Base-by-base conservation (phyloP, 2,329 filamentous ascomycete genomes). In the Golovinomyces cichoracearum region DNA sequence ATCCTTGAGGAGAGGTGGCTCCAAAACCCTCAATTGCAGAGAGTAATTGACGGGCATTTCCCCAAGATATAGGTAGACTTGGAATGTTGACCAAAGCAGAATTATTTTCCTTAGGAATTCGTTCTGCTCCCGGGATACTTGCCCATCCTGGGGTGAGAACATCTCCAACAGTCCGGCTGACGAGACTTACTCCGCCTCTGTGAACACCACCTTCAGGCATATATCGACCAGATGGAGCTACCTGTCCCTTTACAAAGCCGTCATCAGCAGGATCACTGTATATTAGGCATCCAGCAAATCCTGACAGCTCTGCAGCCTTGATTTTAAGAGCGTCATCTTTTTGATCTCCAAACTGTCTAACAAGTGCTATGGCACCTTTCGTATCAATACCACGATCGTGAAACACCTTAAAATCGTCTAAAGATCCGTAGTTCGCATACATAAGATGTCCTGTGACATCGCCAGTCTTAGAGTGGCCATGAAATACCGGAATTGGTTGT, bases 191-290 rank as follows among this genome's bases (percentile, higher is more conserved):
- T 4, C 76, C 73, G 3, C 80, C 86, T 58, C 88, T 72, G 61
- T 90, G 83, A 2, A 94, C 81, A 42, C 78, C 81, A 58, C 90
- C 83, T 1, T 72, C 70, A 0, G 86, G 83, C 73, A 88, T 80
- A 63, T 71, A 92, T 22, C 76, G 74, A 31, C 85, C 86, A 22
- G 80, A 68, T 0, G 88, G 86, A 54, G 78, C 85, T 0, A 74
- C 69, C 0, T 76, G 68, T 3, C 85, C 86, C 54, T 74, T 73
- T 25, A 73, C 63, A 57, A 86, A 90, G 1, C 85, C 85, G 59
- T 93, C 81, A 47, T 94, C 80, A 1, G 72, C 70, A 0, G 88
- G 88, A 60, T 95, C 90, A 47, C 80, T 93, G 66, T 94, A 98
- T 50, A 93, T 82, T 49, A 98, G 73, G 57, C 84, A 92, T 13